Evolutionary conservation across 169 alveolate genomes (phyloP).

Genomic region (Eimeria sp.): DNA sequence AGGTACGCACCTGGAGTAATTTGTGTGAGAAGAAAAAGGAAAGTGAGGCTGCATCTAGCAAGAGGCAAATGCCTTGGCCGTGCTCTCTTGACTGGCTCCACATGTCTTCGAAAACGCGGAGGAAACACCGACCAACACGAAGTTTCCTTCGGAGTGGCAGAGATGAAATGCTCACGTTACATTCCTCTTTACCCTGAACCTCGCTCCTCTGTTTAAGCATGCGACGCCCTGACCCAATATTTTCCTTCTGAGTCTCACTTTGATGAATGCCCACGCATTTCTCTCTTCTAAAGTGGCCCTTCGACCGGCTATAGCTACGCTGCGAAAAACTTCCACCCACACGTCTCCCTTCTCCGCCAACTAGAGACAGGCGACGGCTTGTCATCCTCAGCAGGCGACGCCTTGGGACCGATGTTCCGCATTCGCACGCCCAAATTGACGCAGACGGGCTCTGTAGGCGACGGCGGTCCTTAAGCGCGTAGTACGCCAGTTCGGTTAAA

Average conservation of each 20-base stretch:
- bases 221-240: conserved; percentile 4
- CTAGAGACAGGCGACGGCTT: conserved; percentile 14
- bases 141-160: conserved; percentile 34
- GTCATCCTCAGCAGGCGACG: not conserved
- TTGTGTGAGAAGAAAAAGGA: conserved; percentile 43
- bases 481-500: conserved; percentile 25
- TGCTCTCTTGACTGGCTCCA: conserved; percentile 46
- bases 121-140: conserved; percentile 39
- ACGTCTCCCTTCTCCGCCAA: conserved; percentile 37
- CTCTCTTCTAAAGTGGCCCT: conserved; percentile 17
- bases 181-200: not conserved
- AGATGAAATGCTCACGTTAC: conserved; percentile 33
- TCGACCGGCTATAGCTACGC: conserved; percentile 1
- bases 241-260: not conserved
- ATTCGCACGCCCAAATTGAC: conserved; percentile 43
- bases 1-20: conserved; percentile 17
- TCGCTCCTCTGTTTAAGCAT: conserved; percentile 8
- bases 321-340: not conserved
- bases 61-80: conserved; percentile 66
- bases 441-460: conserved; percentile 63
- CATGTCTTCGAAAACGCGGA: conserved; percentile 63
- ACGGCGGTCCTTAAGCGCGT: conserved; percentile 43
- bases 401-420: conserved; percentile 17
- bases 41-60: conserved; percentile 44
- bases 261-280: conserved; percentile 12